Evolutionary conservation across 805 yeast species (phyloP).

Genomic region (Cyberlindnera petersonii): DNA sequence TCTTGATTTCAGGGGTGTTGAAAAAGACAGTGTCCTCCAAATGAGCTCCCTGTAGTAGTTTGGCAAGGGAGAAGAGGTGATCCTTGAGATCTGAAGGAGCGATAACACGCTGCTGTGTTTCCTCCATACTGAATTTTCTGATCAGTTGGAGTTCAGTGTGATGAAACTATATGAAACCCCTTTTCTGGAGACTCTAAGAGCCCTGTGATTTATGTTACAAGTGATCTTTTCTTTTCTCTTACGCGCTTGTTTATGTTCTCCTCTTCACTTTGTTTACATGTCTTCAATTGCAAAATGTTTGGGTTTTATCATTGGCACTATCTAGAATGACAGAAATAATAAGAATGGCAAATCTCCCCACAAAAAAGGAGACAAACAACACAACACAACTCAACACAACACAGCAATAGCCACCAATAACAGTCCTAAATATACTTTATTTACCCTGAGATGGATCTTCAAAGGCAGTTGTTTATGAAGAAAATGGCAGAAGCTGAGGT

Average conservation of each 20-base stretch:
- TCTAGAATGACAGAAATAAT: neutral
- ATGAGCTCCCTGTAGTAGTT: constrained; percentile 28
- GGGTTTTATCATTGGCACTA: neutral
- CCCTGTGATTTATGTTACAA: neutral
- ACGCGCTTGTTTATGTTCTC: constrained; percentile 5
- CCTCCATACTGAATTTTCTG: constrained; percentile 10
- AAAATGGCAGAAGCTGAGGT: constrained; percentile 9
- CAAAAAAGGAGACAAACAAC: neutral
- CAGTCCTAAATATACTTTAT: too few relatives aligned
- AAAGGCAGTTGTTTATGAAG: constrained; percentile 15
- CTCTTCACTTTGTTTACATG: too few relatives aligned
- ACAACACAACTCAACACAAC: neutral
- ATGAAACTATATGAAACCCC: too few relatives aligned
- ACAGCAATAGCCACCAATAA: neutral
- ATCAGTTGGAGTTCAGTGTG: neutral
- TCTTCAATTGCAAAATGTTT: too few relatives aligned
- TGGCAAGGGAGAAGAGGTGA: constrained; percentile 28
- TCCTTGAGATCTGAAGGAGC: constrained; percentile 20
- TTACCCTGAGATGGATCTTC: constrained; percentile 8
- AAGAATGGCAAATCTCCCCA: neutral
- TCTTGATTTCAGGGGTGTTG: constrained; percentile 19
- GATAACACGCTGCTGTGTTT: constrained; percentile 4
- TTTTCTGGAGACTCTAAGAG: neutral
- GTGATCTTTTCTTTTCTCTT: neutral
- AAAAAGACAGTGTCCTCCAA: constrained; percentile 27